Evolutionary conservation across 2,329 filamentous ascomycete species (phyloP), one percentile per base, ranked within the genome.

Genomic region (Trichophyton simii): DNA sequence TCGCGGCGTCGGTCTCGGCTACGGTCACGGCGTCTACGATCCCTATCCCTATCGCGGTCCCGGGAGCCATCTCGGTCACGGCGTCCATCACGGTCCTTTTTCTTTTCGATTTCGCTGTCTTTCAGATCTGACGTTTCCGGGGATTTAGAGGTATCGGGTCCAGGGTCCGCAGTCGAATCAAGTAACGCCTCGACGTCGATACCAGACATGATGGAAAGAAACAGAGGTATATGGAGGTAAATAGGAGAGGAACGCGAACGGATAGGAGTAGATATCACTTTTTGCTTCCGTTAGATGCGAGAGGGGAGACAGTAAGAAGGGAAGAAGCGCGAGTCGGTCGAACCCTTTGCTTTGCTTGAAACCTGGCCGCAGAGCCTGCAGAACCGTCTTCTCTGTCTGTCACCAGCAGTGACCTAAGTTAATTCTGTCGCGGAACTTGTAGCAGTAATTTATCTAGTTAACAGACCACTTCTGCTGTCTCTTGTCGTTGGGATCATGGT

Each of bases 131-230:
- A 66, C 34, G 70, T 70, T 13, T 70, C 67, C 44, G 71, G 62
- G 18, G 72, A 66, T 55, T 72, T 69, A 50, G 72, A 42, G 25
- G 48, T 20, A 28, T 61, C 55, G 11, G 36, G 20, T 28, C 58
- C 52, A 55, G 80, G 79, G 72, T 85, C 86, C 59, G 88, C 89
- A 65, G 88, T 89, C 59, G 88, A 89, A 76, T 96, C 91, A 68
- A 96, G 85, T 66, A 96, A 83, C 67, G 90, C 89, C 80, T 96
- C 91, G 69, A 96, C 89, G 72, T 95, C 90, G 67, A 87, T 78
- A 73, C 81, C 81, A 72, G 85, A 85, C 85, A 87, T 87, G 25
- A 68, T 36, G 15, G 41, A n/a, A 52, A 28, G 68, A 78, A 75
- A 69, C 59, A 58, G 66, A 65, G 66, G 63, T 64, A 65, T 64